A percentile compares a stretch with the other conserved stretches of the same genome.
phyloP scores from a whole-genome alignment of 1,284 basidiomycete genomes.

The Heliocybe sulcata region DNA sequence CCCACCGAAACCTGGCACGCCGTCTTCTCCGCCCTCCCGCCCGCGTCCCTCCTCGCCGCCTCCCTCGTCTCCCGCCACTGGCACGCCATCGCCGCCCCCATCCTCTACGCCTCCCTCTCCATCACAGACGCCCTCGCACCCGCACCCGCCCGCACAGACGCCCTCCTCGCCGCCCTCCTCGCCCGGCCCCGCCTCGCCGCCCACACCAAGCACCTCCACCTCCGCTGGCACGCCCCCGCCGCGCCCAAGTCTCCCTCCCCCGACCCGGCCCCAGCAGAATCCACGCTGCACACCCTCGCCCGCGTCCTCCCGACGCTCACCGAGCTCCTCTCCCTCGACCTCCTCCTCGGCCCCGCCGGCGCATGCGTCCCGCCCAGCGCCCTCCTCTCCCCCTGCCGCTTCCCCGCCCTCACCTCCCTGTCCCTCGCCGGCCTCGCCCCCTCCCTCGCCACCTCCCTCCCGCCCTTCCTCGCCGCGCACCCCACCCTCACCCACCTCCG shows the following conservation, averaged over 20 bases:
- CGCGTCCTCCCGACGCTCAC: slow-evolving; percentile 29
- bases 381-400: slow-evolving; percentile 20
- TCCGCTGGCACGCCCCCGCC: slow-evolving; percentile 44
- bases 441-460: slow-evolving; percentile 29
- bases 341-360: slow-evolving; percentile 37
- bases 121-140: slow-evolving; percentile 40
- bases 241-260: slow-evolving; percentile 17
- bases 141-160: slow-evolving; percentile 34
- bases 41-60: slow-evolving; percentile 30
- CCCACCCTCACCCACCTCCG: slow-evolving; percentile 24
- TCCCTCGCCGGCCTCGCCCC: slow-evolving; percentile 42
- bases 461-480: slow-evolving; percentile 35
- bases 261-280: slow-evolving; percentile 13
- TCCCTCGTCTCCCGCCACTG: slow-evolving; percentile 41
- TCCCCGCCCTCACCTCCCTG: slow-evolving; percentile 35
- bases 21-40: slow-evolving; percentile 39
- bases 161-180: slow-evolving; percentile 46
- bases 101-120: slow-evolving; percentile 45
- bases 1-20: slow-evolving; percentile 53
- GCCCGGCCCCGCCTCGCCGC: slow-evolving; percentile 36
- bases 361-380: slow-evolving; percentile 16
- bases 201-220: slow-evolving; percentile 34
- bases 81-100: slow-evolving; percentile 47
- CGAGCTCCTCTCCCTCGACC: slow-evolving; percentile 45
- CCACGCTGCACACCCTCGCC: slow-evolving; percentile 24